phyloP scores from a whole-genome alignment of 108 stramenopile species.

The Nitzschia sp. region DNA sequence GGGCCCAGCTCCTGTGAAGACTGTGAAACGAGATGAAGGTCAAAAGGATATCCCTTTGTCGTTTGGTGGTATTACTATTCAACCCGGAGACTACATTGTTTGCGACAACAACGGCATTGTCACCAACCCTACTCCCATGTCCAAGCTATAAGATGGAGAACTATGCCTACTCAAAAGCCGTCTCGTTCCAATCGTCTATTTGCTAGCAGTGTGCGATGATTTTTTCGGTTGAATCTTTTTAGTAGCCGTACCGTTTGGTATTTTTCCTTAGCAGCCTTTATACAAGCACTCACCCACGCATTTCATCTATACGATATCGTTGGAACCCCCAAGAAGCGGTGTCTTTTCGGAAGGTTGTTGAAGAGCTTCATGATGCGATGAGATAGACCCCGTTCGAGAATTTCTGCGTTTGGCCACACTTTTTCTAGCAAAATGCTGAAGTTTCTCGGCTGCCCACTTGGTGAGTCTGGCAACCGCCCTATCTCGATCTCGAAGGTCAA shows the following conservation, averaged over 20 bases:
- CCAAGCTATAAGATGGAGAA: too few species aligned
- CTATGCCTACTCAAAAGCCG: too few species aligned
- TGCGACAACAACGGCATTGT: constrained; percentile 43
- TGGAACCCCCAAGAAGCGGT: not conserved
- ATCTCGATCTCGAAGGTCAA: constrained; percentile 47
- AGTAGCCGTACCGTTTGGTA: too few species aligned
- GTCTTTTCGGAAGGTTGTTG: constrained; percentile 8
- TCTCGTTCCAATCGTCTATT: too few species aligned
- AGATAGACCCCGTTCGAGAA: constrained; percentile 32
- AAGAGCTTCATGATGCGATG: not conserved
- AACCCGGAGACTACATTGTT: constrained; percentile 29
- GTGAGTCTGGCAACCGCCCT: constrained; percentile 45
- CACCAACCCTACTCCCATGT: constrained; percentile 18
- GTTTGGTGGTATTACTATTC: constrained; percentile 30
- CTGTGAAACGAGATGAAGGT: constrained; percentile 45
- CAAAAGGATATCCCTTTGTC: constrained; percentile 24
- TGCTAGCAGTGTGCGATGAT: too few species aligned
- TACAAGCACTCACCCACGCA: too few species aligned
- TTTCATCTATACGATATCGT: too few species aligned
- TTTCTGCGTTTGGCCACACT: constrained; percentile 1
- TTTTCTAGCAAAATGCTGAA: constrained; percentile 7
- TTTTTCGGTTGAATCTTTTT: too few species aligned
- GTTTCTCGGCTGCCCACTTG: constrained; percentile 50
- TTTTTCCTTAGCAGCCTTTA: too few species aligned
- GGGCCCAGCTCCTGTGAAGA: constrained; percentile 66